Evolutionary conservation across 2,329 filamentous ascomycete genomes (phyloP), one percentile per base, ranked within the genome.

Genomic region (Fusarium protoensiforme): DNA sequence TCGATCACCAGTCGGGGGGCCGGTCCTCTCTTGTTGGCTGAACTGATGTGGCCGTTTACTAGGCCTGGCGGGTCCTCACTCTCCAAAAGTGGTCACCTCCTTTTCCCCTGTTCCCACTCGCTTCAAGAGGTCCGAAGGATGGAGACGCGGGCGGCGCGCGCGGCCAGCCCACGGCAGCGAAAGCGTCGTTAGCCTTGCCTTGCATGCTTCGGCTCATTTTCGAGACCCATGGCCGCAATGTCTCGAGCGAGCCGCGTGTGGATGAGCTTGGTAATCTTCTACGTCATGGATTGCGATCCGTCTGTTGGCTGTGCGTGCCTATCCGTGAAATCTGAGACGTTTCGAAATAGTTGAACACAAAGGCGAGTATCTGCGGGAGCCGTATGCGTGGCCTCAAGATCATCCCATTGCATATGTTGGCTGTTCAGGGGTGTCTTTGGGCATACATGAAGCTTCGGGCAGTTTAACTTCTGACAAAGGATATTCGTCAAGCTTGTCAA

Each of bases 41-140:
- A 41, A 51, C 5, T 63, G 62, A 65, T 65, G 41, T 57, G 58
- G 35, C 20, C 41, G 36, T 51, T 69, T 46, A 10, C 54, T 35
- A 20, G 66, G 31, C 27, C 53, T 39, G 7, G 46, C 46, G 46
- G 46, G 27, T 31, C 46, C 18, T 46, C 41, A 24, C 22, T 67
- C 46, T 68, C 57, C 31, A 41, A 61, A 57, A 64, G 57, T 75
- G 73, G 64, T 61, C 65, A 60, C 69, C 69, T 75, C 75, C 75
- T 73, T 74, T 77, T 72, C 57, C 54, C 46, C 46, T 48, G 41
- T 69, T 66, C 43, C 56, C 61, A 68, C 64, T 54, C 64, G 20
- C 69, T 60, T 31, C 39, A 65, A 46, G 24, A 59, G 18, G 58
- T 46, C 58, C 67, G 43, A 31, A 64, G 22, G 59, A 54, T 61